Conservation (phyloP, 768 basidiomycete species). For the Hypholoma sublateritium region DNA sequence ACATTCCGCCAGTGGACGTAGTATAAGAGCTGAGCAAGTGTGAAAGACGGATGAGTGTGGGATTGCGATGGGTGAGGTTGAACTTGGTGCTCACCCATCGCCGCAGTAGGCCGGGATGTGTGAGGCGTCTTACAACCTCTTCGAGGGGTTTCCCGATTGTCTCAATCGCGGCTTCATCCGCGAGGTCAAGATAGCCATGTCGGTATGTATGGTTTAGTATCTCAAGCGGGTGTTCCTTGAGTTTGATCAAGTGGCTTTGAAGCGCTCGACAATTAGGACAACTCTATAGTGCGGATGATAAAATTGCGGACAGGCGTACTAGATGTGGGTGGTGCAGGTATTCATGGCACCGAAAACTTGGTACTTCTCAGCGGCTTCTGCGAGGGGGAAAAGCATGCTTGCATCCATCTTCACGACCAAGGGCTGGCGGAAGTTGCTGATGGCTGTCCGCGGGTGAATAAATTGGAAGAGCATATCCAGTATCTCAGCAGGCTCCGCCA, state of each 20-base stretch:
- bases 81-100: constrained; percentile 25
- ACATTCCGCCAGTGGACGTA: background rate
- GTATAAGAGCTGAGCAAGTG: background rate
- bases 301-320: constrained; percentile 1
- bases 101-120: constrained; percentile 29
- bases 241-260: background rate
- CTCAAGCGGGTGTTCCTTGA: background rate
- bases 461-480: constrained; percentile 16
- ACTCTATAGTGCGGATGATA: too few species aligned
- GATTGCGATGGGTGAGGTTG: background rate
- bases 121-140: constrained; percentile 32
- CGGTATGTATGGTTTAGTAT: background rate
- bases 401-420: constrained; percentile 1
- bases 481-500: constrained; percentile 1
- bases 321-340: constrained; percentile 15
- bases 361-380: constrained; percentile 27
- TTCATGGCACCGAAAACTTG: constrained; percentile 23
- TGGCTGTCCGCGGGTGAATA: constrained; percentile 5
- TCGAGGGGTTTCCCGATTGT: background rate
- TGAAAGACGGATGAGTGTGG: background rate
- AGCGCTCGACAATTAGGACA: too few species aligned
- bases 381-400: constrained; percentile 8
- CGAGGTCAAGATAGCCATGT: background rate
- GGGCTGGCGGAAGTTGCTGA: constrained; percentile 4
- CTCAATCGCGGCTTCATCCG: constrained; percentile 11